These are phyloP conservation scores for Podaxis sp. DNA, from an alignment of 768 basidiomycete genomes.

Conservation along the genomic window DNA sequence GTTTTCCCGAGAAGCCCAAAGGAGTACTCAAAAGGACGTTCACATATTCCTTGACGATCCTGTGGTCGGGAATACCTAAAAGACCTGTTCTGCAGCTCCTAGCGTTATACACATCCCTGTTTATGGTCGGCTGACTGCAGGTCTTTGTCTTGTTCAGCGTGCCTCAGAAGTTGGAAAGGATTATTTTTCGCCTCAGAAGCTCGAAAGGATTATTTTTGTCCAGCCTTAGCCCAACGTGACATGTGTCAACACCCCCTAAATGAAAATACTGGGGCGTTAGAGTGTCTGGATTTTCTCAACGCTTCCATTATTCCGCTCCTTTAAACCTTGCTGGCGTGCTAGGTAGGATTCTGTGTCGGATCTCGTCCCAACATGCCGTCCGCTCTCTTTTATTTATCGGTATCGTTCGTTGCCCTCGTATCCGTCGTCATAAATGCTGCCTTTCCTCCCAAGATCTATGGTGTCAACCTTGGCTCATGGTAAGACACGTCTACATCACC, in stretches of 20 bases:
- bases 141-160: background rate
- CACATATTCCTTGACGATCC: background rate
- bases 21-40: background rate
- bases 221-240: background rate
- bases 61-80: background rate
- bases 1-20: background rate
- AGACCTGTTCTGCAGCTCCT: background rate
- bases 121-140: slow-evolving; percentile 1
- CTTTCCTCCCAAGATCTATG: slow-evolving; percentile 51
- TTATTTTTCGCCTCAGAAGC: background rate
- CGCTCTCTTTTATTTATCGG: slow-evolving; percentile 21
- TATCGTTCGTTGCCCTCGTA: slow-evolving; percentile 6
- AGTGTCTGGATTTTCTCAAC: background rate
- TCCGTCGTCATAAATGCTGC: slow-evolving; percentile 16
- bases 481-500: slow-evolving; percentile 17
- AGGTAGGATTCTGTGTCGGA: background rate
- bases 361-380: slow-evolving; percentile 17
- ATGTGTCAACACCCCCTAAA: background rate
- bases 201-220: too few species aligned
- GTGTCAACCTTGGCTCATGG: slow-evolving; percentile 72
- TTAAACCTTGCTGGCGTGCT: slow-evolving; percentile 9
- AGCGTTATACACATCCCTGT: background rate
- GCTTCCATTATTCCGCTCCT: background rate
- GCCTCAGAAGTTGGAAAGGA: background rate
- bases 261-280: background rate